Evolutionary conservation across 176 grass and related monocot genomes (phyloP).

Genomic region (Rhynchospora pubera): DNA sequence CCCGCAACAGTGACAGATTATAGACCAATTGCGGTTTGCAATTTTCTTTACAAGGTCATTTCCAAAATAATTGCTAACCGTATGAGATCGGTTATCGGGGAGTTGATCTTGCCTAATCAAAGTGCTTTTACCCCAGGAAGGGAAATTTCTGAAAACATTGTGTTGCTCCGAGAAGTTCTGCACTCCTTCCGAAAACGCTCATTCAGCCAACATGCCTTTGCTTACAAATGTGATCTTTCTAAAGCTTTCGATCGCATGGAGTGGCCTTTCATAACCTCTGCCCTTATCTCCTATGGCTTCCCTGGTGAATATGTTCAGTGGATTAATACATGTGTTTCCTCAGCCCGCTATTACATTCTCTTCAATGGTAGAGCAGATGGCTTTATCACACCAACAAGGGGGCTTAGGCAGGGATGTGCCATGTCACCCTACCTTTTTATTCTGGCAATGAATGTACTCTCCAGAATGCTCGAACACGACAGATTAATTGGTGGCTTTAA

Average conservation of each 20-base stretch:
- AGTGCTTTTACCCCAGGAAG: neutral
- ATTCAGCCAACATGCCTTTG: neutral
- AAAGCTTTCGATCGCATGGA: too few relatives aligned
- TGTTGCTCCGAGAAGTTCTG: neutral
- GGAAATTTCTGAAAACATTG: neutral
- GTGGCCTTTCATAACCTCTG: neutral
- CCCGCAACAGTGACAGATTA: neutral
- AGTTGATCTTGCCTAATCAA: neutral
- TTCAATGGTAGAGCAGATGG: neutral
- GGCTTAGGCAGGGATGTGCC: too few relatives aligned
- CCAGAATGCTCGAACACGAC: neutral
- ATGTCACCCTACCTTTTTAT: neutral
- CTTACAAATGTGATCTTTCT: neutral
- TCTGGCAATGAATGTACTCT: neutral
- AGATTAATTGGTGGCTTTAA: neutral
- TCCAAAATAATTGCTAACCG: neutral
- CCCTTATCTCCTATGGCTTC: neutral
- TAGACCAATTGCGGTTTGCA: neutral
- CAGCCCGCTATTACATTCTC: neutral
- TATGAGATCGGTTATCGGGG: neutral
- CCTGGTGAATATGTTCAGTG: neutral
- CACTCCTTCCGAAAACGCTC: neutral
- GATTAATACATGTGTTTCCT: neutral
- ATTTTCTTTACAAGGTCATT: neutral
- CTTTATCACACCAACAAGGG: too few relatives aligned